Evolutionary conservation across 805 yeast genomes (phyloP).

Genomic region (Sugiyamaella mastotermitis): DNA sequence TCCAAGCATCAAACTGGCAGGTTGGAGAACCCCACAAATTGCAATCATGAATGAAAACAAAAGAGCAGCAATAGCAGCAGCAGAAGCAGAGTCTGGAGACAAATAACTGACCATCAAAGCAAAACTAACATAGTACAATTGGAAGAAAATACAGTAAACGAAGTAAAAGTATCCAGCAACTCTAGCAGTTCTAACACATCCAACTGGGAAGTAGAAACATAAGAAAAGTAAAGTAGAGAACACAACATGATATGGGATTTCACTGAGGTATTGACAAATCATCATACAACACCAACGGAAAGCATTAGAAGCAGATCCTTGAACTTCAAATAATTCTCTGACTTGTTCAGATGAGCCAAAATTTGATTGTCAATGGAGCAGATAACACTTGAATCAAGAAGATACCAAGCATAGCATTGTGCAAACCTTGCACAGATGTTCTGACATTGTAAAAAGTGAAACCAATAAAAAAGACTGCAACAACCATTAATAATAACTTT

Average conservation of each 20-base stretch:
- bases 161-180: conserved; percentile 47
- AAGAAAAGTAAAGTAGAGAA: conserved; percentile 48
- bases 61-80: conserved; percentile 53
- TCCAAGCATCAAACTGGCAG: conserved; percentile 54
- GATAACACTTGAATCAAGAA: conserved; percentile 53
- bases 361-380: conserved; percentile 59
- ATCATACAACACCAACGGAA: conserved; percentile 64
- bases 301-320: conserved; percentile 67
- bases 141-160: conserved; percentile 46
- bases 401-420: conserved; percentile 52
- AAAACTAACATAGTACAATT: conserved; percentile 44
- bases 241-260: conserved; percentile 52
- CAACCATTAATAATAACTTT: conserved; percentile 44
- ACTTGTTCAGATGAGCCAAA: conserved; percentile 49
- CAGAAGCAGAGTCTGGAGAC: conserved; percentile 62
- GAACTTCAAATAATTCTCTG: conserved; percentile 60
- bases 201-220: conserved; percentile 47
- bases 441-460: conserved; percentile 62
- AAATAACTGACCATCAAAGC: conserved; percentile 51
- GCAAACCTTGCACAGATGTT: conserved; percentile 46
- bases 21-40: conserved; percentile 68
- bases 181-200: conserved; percentile 38
- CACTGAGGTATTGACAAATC: conserved; percentile 47
- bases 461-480: conserved; percentile 61
- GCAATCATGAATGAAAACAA: conserved; percentile 52